Evolutionary conservation across 106 monocot genomes (phyloP).

Genomic region (Phalaenopsis aphrodite): DNA sequence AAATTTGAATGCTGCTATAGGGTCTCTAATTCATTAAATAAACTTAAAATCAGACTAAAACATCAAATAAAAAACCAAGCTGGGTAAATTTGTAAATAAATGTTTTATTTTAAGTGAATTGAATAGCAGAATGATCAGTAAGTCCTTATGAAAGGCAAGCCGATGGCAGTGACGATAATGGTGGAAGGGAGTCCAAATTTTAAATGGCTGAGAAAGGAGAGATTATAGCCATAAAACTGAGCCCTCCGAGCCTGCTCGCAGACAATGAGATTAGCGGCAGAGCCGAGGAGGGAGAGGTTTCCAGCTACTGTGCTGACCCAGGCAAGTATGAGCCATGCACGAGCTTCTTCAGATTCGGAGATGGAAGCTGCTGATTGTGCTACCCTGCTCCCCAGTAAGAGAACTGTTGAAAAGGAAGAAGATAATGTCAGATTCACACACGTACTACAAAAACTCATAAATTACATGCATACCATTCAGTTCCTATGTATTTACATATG

Average conservation of each 20-base stretch:
- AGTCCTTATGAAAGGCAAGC: conserved; percentile 35
- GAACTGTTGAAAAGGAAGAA: conserved; percentile 23
- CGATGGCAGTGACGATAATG: conserved; percentile 36
- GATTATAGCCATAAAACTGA: conserved; percentile 34
- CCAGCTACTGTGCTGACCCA: conserved; percentile 75
- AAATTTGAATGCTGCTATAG: no score
- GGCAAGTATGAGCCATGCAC: conserved; percentile 57
- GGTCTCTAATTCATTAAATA: no score
- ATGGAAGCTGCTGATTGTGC: conserved; percentile 50
- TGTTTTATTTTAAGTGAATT: no score
- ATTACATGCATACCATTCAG: no score
- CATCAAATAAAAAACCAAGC: no score
- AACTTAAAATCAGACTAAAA: no score
- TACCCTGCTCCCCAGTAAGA: conserved; percentile 55
- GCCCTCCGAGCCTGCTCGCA: conserved; percentile 51
- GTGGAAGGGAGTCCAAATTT: conserved; percentile 60
- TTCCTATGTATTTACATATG: no score
- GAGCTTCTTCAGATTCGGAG: conserved; percentile 36
- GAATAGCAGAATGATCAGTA: conserved; percentile 3
- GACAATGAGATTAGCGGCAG: conserved; percentile 67
- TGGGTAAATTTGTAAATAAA: no score
- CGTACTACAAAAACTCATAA: no score
- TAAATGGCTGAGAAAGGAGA: conserved; percentile 49
- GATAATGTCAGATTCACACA: no score
- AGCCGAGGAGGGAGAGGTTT: conserved; percentile 56